phyloP scores from a whole-genome alignment of 495 filamentous ascomycete species.

The Parathielavia hyrcaniae region DNA sequence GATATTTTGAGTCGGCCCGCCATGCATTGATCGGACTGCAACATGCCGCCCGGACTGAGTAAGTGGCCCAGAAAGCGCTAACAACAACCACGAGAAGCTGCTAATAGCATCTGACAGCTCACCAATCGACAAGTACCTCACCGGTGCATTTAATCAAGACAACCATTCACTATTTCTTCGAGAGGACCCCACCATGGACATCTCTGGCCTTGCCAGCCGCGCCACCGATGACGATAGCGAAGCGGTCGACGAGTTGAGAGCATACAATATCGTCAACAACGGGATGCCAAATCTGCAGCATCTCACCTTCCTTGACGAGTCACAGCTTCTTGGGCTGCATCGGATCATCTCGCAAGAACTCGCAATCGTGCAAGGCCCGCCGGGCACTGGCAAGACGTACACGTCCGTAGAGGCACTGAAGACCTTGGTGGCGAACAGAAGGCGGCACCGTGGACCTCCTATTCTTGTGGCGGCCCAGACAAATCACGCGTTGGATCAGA shows the following conservation, averaged over 20 bases:
- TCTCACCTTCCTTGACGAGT: conserved; percentile 55
- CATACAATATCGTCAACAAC: conserved; percentile 18
- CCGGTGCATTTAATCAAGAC: conserved; percentile 40
- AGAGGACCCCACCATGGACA: conserved; percentile 31
- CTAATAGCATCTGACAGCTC: conserved; percentile 16
- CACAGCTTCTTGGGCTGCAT: conserved; percentile 61
- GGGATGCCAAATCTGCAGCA: conserved; percentile 22
- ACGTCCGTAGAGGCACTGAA: conserved; percentile 67
- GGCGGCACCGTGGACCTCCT: conserved; percentile 23
- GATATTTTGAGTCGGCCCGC: conserved; percentile 69
- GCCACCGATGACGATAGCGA: neutral
- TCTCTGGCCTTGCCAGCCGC: conserved; percentile 30
- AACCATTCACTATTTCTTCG: conserved; percentile 27
- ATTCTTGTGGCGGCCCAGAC: conserved; percentile 81
- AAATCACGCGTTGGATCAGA: conserved; percentile 88
- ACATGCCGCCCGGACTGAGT: conserved; percentile 57
- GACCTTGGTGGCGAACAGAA: conserved; percentile 54
- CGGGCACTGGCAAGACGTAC: conserved; percentile 85
- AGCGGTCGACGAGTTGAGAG: neutral
- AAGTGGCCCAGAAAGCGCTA: conserved; percentile 20
- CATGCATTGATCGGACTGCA: conserved; percentile 71
- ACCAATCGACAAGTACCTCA: conserved; percentile 37
- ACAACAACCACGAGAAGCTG: no score
- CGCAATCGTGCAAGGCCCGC: conserved; percentile 82
- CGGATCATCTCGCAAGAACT: conserved; percentile 67